A percentile compares a stretch with the other conserved stretches of the same genome.
Conservation (phyloP, 2,329 filamentous ascomycete genomes). For the Diplodia seriata region DNA sequence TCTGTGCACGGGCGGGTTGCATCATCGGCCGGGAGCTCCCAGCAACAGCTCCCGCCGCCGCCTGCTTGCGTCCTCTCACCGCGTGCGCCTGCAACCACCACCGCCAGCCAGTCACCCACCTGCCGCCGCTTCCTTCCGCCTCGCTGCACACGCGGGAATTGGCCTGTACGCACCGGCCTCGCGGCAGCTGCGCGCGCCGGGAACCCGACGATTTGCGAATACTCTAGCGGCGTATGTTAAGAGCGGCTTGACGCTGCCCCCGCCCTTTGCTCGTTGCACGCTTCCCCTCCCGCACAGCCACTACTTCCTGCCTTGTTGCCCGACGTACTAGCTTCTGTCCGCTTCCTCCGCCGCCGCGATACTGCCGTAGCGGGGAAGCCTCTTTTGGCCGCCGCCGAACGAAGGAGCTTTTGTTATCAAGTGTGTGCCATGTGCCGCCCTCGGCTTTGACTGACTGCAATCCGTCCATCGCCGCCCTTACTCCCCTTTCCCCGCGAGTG, state of each 20-base stretch:
- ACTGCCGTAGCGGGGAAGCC: conserved; percentile 18
- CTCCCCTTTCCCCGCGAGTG: not conserved
- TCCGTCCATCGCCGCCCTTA: not conserved
- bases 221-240: conserved; percentile 22
- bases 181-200: not conserved
- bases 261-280: conserved; percentile 8
- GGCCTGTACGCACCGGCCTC: no score
- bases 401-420: not conserved
- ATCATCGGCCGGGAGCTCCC: conserved; percentile 20
- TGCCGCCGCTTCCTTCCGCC: not conserved
- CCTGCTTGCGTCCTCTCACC: not conserved
- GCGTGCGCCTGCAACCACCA: not conserved
- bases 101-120: not conserved
- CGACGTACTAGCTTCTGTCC: conserved; percentile 1
- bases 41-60: conserved; percentile 2
- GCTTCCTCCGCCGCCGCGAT: not conserved
- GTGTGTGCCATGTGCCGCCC: conserved; percentile 19
- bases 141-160: no score
- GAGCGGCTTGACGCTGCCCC: conserved; percentile 9
- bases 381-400: conserved; percentile 14
- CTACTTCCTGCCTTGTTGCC: not conserved
- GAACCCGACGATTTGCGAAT: not conserved
- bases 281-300: conserved; percentile 8
- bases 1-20: conserved; percentile 12
- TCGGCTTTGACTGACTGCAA: not conserved